Evolutionary conservation across 108 stramenopile species (phyloP).

Genomic region (Aurantiochytrium sp.): DNA sequence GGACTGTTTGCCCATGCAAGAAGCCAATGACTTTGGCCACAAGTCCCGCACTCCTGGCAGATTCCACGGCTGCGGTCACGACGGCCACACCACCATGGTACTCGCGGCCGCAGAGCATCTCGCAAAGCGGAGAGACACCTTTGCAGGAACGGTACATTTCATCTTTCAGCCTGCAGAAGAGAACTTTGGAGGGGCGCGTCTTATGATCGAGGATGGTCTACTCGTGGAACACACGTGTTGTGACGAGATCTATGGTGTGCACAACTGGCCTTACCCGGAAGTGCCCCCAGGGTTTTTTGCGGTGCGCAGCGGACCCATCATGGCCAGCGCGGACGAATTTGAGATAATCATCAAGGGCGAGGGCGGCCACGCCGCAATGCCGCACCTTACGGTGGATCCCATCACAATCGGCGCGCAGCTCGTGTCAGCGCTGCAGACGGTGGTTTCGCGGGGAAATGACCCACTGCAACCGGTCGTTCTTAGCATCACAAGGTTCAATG

Average conservation of each 20-base stretch:
- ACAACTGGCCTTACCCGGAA: constrained; percentile 57
- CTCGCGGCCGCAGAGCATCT: constrained; percentile 68
- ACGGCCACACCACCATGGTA: constrained; percentile 79
- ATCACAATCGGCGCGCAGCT: constrained; percentile 71
- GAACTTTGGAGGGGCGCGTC: constrained; percentile 72
- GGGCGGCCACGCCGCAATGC: constrained; percentile 88
- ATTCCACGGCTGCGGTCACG: constrained; percentile 94
- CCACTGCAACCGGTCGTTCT: constrained; percentile 71
- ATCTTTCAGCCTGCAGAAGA: constrained; percentile 89
- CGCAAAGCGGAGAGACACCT: background rate
- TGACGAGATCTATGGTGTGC: constrained; percentile 71
- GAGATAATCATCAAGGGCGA: constrained; percentile 49
- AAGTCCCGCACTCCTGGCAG: constrained; percentile 46
- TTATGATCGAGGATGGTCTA: constrained; percentile 79
- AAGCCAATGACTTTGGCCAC: constrained; percentile 52
- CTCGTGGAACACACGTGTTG: constrained; percentile 48
- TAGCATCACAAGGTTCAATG: constrained; percentile 56
- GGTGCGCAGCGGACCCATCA: constrained; percentile 65
- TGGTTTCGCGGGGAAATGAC: constrained; percentile 59
- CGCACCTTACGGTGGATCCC: constrained; percentile 70
- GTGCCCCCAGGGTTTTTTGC: constrained; percentile 61
- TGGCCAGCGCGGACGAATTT: constrained; percentile 73
- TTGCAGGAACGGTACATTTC: constrained; percentile 66
- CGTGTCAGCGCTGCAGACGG: constrained; percentile 71
- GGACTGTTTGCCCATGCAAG: constrained; percentile 80